Base-by-base conservation (phyloP, 1,139 yeast species). In the Yamadazyma buinensis region DNA sequence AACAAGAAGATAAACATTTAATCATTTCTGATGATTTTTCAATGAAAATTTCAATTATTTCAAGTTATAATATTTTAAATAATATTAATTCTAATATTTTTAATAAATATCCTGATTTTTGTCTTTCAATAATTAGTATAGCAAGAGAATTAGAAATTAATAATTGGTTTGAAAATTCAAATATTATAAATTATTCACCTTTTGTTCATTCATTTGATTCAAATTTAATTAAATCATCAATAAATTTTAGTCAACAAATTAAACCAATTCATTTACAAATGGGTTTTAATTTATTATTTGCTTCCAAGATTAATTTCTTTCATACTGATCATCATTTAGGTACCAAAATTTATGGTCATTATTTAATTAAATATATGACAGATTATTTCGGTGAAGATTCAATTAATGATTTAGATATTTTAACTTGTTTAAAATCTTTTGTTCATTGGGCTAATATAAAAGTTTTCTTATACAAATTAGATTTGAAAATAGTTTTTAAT, bases 281-380 rank as follows among this genome's bases (percentile, higher is more conserved):
- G 55, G 80, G 80, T 2, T 51, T 68, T 26, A 59, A 64, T 42
- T 54, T 75, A 23, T 40, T 75, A 43, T 54, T 67, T 25, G 71
- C 77, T 22, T 57, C 78, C 13, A 74, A 73, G 41, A 58, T 75
- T 39, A 73, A 75, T 46, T 75, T 75, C 44, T 60, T 75, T 39
- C 80, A 75, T 45, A 72, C 80, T 1, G 80, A 75, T 49, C 81
- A 75, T 46, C 78, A 73, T 48, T 66, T 74, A 20, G 75, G 76
- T 4, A 67, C 72, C 11, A 64, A 60, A 37, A 53, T 75, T 15
- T 77, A 72, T 40, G 78, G 79, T 2, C 48, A 51, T 33, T 67
- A 64, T 43, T 55, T 75, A 59, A 61, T 63, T 31, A 57, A 61
- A 33, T 61, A 61, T 29, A 61, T 75, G 35, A 48, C 46, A 20